Evolutionary conservation across 345 rosid species (phyloP).

Genomic region (Dimocarpus longan): DNA sequence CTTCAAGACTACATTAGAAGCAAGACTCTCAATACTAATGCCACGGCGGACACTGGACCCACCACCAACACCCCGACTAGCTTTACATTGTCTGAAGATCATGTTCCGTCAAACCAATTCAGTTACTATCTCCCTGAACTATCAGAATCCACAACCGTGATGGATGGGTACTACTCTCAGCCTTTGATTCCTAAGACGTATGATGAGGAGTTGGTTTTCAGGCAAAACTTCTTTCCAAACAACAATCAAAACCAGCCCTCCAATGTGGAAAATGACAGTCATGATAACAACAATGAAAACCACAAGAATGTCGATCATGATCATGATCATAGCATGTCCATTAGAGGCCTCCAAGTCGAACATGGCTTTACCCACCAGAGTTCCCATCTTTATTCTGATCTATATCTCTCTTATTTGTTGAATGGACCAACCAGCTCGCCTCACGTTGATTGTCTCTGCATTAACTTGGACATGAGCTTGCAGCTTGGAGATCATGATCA

Average conservation of each 20-base stretch:
- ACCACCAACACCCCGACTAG: conserved; percentile 26
- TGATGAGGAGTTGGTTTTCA: conserved; percentile 71
- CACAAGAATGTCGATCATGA: background rate
- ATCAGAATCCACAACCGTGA: conserved; percentile 24
- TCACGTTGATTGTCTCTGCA: conserved; percentile 19
- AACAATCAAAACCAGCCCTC: conserved; percentile 26
- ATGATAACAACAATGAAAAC: conserved; percentile 21
- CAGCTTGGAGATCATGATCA: conserved; percentile 13
- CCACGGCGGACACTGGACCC: conserved; percentile 23
- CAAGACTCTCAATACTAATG: conserved; percentile 31
- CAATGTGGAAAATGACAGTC: conserved; percentile 19
- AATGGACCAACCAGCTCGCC: conserved; percentile 47
- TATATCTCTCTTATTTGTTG: conserved; percentile 58
- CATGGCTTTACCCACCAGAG: conserved; percentile 17
- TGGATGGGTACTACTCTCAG: conserved; percentile 28
- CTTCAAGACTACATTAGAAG: conserved; percentile 86
- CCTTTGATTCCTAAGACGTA: conserved; percentile 35
- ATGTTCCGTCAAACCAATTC: conserved; percentile 24
- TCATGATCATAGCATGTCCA: background rate
- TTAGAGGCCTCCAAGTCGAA: conserved; percentile 10
- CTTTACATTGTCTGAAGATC: conserved; percentile 32
- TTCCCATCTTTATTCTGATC: conserved; percentile 55
- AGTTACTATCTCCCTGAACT: conserved; percentile 43
- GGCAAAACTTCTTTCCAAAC: conserved; percentile 58
- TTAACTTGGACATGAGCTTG: conserved; percentile 19